Evolutionary conservation across 306 rosid species (phyloP).

Genomic region (Parietaria judaica): DNA sequence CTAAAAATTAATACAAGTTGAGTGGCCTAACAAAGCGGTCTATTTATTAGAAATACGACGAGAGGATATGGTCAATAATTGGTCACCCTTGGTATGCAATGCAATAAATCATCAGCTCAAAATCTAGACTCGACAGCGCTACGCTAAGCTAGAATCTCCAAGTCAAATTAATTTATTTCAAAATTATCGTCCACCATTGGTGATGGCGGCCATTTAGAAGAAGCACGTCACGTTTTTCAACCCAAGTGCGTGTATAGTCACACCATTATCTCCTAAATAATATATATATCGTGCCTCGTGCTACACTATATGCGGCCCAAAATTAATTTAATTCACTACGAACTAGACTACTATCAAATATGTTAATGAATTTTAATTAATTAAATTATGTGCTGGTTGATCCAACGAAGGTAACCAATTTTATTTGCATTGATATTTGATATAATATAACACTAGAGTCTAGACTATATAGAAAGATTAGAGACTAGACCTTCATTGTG

Average conservation of each 20-base stretch:
- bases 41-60: neutral
- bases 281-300: neutral
- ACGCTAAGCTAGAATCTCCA: neutral
- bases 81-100: neutral
- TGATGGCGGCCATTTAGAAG: neutral
- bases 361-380: too few relatives aligned
- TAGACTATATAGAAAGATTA: too few relatives aligned
- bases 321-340: too few relatives aligned
- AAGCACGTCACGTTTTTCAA: neutral
- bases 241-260: conserved; percentile 9
- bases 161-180: neutral
- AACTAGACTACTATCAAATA: too few relatives aligned
- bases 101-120: neutral
- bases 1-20: too few relatives aligned
- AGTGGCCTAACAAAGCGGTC: neutral
- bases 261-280: conserved; percentile 3
- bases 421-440: too few relatives aligned
- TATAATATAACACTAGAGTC: too few relatives aligned
- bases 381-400: too few relatives aligned
- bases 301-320: too few relatives aligned
- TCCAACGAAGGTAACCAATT: too few relatives aligned
- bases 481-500: too few relatives aligned
- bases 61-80: conserved; percentile 2
- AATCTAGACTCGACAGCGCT: neutral
- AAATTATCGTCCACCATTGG: neutral